Evolutionary conservation across 345 rosid species (phyloP).

Genomic region (Populus ilicifolia): DNA sequence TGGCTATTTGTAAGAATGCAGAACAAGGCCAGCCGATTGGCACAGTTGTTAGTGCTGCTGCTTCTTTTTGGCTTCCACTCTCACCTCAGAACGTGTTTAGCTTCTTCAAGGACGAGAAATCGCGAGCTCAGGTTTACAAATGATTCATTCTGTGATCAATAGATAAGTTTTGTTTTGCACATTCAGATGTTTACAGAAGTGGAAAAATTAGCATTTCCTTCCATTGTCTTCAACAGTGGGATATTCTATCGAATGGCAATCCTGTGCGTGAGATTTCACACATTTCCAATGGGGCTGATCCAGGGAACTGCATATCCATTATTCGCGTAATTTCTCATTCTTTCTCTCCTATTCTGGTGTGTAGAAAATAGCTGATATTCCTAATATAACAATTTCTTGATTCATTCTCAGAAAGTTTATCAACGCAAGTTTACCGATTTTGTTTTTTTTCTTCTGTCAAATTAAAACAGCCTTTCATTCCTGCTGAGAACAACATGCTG

Average conservation of each 20-base stretch:
- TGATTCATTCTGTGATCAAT: background rate
- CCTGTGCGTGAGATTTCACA: conserved; percentile 42
- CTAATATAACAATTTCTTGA: background rate
- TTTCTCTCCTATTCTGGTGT: background rate
- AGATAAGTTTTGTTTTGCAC: background rate
- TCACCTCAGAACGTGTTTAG: conserved; percentile 40
- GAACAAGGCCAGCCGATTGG: conserved; percentile 55
- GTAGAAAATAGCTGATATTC: background rate
- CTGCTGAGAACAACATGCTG: conserved; percentile 30
- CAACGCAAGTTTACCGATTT: background rate
- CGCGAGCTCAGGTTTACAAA: conserved; percentile 41
- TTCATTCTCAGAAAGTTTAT: background rate
- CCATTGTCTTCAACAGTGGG: conserved; percentile 54
- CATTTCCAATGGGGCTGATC: conserved; percentile 39
- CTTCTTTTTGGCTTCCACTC: conserved; percentile 57
- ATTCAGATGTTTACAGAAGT: too few relatives aligned
- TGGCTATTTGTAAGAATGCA: conserved; percentile 37
- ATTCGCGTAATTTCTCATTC: conserved; percentile 36
- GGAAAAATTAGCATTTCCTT: background rate
- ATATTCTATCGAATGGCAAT: conserved; percentile 43
- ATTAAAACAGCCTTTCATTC: conserved; percentile 26
- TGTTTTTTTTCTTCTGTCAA: background rate
- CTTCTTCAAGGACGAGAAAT: conserved; percentile 33
- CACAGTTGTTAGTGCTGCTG: conserved; percentile 50
- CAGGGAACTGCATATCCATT: conserved; percentile 45